Evolutionary conservation across 129 eudicot species (phyloP).

Genomic region (Saussurea involucrata): DNA sequence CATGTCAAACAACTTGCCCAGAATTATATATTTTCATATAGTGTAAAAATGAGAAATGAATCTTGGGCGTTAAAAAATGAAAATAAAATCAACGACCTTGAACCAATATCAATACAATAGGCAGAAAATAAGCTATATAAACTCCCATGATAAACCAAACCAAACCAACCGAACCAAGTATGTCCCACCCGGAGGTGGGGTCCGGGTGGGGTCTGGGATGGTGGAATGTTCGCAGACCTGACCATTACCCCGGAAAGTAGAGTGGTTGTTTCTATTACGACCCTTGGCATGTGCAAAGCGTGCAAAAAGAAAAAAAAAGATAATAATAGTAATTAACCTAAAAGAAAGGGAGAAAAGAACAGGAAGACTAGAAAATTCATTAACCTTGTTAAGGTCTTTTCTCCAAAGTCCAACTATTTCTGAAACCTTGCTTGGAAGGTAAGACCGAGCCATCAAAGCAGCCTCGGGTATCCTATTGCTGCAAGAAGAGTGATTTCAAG

Average conservation of each 20-base stretch:
- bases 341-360: not conserved
- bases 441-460: conserved; percentile 97
- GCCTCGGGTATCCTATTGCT: conserved; percentile 99
- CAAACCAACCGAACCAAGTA: not conserved
- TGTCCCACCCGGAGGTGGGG: not conserved
- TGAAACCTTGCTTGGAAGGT: conserved; percentile 98
- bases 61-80: not conserved
- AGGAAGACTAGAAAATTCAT: not conserved
- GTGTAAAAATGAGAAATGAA: not conserved
- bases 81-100: not conserved
- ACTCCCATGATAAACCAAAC: not conserved
- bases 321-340: not conserved
- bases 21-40: not conserved
- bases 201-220: not conserved
- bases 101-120: not conserved
- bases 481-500: conserved; percentile 27
- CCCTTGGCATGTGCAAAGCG: not conserved
- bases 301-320: no score
- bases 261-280: not conserved
- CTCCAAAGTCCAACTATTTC: conserved; percentile 95
- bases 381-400: conserved; percentile 88
- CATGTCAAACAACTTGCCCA: conserved; percentile 16
- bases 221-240: not conserved
- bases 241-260: not conserved
- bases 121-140: not conserved